phyloP scores from a whole-genome alignment of 2,329 filamentous ascomycete genomes.

The Orbilia oligospora region DNA sequence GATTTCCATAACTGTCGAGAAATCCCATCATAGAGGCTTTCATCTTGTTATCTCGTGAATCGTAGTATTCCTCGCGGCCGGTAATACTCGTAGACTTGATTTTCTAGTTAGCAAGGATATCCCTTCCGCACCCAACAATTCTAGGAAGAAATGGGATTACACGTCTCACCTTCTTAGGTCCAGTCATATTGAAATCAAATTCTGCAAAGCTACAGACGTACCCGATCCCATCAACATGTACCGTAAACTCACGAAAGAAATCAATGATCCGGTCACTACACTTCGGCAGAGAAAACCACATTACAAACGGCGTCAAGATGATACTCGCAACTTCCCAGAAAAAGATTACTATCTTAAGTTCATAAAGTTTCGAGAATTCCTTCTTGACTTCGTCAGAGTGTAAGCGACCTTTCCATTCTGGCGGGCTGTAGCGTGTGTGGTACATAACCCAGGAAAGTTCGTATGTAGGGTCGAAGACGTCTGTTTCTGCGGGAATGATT shows the following conservation, averaged over 20 bases:
- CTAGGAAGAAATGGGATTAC: background rate
- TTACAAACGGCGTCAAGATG: conserved; percentile 88
- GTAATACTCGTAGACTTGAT: conserved; percentile 41
- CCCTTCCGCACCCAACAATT: background rate
- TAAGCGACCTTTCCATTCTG: conserved; percentile 88
- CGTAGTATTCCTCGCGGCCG: conserved; percentile 87
- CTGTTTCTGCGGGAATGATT: conserved; percentile 86
- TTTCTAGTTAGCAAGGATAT: conserved; percentile 63
- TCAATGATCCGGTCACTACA: conserved; percentile 95
- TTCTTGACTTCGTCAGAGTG: conserved; percentile 90
- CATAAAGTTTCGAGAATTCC: conserved; percentile 91
- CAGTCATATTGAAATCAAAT: conserved; percentile 93
- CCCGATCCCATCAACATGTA: conserved; percentile 95
- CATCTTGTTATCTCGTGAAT: conserved; percentile 97
- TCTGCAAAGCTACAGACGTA: conserved; percentile 98
- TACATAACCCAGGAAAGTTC: conserved; percentile 90
- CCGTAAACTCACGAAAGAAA: conserved; percentile 97
- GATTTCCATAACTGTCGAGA: conserved; percentile 81
- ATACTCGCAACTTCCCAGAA: conserved; percentile 93
- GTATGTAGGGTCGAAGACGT: conserved; percentile 92
- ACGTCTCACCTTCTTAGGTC: conserved; percentile 71
- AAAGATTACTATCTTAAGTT: conserved; percentile 92
- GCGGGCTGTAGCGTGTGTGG: conserved; percentile 91
- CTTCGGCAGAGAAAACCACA: conserved; percentile 86
- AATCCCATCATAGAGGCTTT: conserved; percentile 97